A percentile compares a stretch with the other conserved stretches of the same genome.
Evolutionary conservation across 75 land plant species (phyloP).

Genomic region (Gnetum montanum): DNA sequence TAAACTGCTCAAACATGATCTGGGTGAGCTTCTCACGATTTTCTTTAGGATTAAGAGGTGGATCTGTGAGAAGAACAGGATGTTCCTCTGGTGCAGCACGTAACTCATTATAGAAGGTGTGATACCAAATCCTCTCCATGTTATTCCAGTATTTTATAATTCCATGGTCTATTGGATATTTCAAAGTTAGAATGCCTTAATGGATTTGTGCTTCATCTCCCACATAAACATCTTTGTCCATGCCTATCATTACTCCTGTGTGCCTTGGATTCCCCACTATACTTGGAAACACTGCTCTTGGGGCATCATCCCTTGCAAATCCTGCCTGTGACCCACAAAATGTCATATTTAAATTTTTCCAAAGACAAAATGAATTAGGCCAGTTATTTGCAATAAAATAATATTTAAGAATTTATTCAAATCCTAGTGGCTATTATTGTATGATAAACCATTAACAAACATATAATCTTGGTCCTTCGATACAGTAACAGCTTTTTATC

Average conservation of each 20-base stretch:
- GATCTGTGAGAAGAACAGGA: constrained; percentile 48
- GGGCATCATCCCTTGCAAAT: constrained; percentile 58
- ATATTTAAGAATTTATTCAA: too few species aligned
- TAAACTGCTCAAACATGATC: constrained; percentile 28
- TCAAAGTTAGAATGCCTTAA: constrained; percentile 45
- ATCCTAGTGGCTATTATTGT: too few species aligned
- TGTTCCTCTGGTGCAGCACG: constrained; percentile 56
- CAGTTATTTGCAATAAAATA: too few species aligned
- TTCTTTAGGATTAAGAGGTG: constrained; percentile 40
- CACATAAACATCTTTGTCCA: constrained; percentile 44
- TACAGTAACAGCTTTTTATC: too few species aligned
- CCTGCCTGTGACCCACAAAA: too few species aligned
- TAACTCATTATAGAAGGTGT: constrained; percentile 49
- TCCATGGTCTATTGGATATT: constrained; percentile 47
- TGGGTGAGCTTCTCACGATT: constrained; percentile 35
- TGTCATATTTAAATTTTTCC: too few species aligned
- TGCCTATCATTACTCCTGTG: constrained; percentile 55
- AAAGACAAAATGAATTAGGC: too few species aligned
- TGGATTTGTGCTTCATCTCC: constrained; percentile 45
- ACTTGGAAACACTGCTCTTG: constrained; percentile 48
- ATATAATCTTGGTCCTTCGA: too few species aligned
- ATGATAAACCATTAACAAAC: too few species aligned
- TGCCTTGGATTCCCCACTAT: constrained; percentile 40
- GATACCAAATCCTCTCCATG: constrained; percentile 61
- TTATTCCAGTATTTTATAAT: constrained; percentile 46